Percentiles rank a stretch among this genome's conserved stretches.
Conservation (phyloP, 2,329 filamentous ascomycete genomes). For the Hypoxylon sp. region DNA sequence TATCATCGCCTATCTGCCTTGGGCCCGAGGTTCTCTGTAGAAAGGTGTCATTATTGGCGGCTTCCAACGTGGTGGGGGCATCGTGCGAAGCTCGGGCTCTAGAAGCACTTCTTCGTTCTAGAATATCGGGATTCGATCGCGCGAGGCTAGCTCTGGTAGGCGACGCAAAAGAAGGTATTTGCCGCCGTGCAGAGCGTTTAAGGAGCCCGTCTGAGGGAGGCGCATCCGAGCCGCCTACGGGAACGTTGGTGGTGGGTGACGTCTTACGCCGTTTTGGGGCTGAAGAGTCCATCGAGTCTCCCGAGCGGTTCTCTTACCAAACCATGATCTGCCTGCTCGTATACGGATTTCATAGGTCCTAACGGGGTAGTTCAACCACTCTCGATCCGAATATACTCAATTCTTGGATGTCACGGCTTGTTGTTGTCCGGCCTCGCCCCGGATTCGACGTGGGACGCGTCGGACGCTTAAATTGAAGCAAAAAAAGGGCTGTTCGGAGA, state of each 20-base stretch:
- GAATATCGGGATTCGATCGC: slow-evolving; percentile 70
- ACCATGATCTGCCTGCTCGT: slow-evolving; percentile 22
- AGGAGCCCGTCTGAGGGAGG: slow-evolving; percentile 32
- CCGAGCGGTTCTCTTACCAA: slow-evolving; percentile 12
- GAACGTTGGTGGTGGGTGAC: slow-evolving; percentile 64
- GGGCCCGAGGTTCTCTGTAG: slow-evolving; percentile 46
- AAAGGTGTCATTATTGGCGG: slow-evolving; percentile 47
- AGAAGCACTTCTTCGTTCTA: slow-evolving; percentile 60
- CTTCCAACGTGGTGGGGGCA: slow-evolving; percentile 42
- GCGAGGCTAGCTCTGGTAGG: slow-evolving; percentile 74
- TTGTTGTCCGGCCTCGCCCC: slow-evolving; percentile 5
- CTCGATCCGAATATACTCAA: background rate
- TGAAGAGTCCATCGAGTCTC: slow-evolving; percentile 63
- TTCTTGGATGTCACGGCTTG: slow-evolving; percentile 5
- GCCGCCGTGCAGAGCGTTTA: slow-evolving; percentile 47
- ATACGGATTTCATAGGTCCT: slow-evolving; percentile 14
- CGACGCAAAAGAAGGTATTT: slow-evolving; percentile 72
- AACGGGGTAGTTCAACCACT: background rate
- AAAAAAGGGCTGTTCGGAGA: slow-evolving; percentile 1
- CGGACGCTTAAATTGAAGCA: background rate
- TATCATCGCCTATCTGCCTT: slow-evolving; percentile 19
- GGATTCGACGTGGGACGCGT: slow-evolving; percentile 3
- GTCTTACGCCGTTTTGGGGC: slow-evolving; percentile 74
- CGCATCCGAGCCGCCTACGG: slow-evolving; percentile 48
- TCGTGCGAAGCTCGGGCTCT: slow-evolving; percentile 36